Base-by-base conservation (phyloP, 2,329 filamentous ascomycete species). In the Colletotrichum limetticola region DNA sequence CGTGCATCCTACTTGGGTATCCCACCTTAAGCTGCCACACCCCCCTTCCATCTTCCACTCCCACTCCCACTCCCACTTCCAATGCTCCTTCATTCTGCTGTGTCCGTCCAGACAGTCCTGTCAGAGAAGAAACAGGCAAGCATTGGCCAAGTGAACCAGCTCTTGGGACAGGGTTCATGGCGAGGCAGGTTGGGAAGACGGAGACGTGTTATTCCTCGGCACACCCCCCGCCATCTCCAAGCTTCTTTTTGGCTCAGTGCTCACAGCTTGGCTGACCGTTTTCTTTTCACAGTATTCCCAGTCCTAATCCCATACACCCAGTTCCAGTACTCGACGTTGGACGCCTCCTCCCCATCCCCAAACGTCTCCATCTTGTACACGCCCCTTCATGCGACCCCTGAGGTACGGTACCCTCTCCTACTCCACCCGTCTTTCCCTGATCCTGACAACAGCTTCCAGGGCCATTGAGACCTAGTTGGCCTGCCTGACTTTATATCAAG, bases 321-420 rank as follows among this genome's bases (percentile, higher is more conserved):
- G 7, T 28, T 35, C 14, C 42, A 24, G 42, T 49, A 7, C 42
- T 16, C 16, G 42, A n/a, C 19, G 42, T 9, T 49, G 42, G 42
- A 49, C 42, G 42, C 42, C 42, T 49, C 55, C 24, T 59, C 12
- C 61, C 37, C 30, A 61, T 52, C 37, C 52, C 55, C 67, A 57
- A 35, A 42, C 16, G 55, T 22, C 67, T 42, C 67, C 61, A 60
- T 70, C 42, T 35, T 70, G 16, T 37, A 70, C 67, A 70, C 67
- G 53, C 53, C 67, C 67, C 42, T 65, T 70, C 67, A 66, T 70
- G 67, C 55, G 30, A 66, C 67, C 67, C 67, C 61, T 70, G 67
- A 66, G 63, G 42, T 24, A 49, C 22, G 42, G 65, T 58, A 53
- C 26, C 55, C 52, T 52, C 59, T 19, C 22, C 46, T 55, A 42